These are phyloP conservation scores for Zymoseptoria passerinii DNA, from an alignment of 2,329 filamentous ascomycete species.

Conservation along the genomic window DNA sequence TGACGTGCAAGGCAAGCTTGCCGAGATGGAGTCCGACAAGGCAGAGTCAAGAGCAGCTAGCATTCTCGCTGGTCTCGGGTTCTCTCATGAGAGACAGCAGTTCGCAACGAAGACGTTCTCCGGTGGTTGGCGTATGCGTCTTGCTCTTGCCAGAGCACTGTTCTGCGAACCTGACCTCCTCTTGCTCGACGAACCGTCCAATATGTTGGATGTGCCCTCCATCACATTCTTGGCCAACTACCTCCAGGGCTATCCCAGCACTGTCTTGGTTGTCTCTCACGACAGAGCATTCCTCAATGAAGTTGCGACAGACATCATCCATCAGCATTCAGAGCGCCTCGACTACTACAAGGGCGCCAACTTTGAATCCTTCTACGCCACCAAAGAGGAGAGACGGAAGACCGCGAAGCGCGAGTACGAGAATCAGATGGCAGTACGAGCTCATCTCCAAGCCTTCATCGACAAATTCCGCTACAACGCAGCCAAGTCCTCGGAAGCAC, in stretches of 20 bases:
- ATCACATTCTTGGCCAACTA: conserved; percentile 97
- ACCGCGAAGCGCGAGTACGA: conserved; percentile 95
- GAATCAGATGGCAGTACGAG: conserved; percentile 90
- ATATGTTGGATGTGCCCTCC: conserved; percentile 99
- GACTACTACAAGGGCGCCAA: conserved; percentile 99
- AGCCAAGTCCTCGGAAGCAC: conserved; percentile 94
- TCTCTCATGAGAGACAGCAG: conserved; percentile 87
- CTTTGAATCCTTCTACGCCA: conserved; percentile 93
- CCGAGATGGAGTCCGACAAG: conserved; percentile 99
- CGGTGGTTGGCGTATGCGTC: conserved; percentile 98
- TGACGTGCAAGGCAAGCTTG: conserved; percentile 82
- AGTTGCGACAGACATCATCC: conserved; percentile 97
- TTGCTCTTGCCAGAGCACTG: conserved; percentile 85
- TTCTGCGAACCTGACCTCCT: conserved; percentile 97
- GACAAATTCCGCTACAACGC: conserved; percentile 99
- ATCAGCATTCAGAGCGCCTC: conserved; percentile 92
- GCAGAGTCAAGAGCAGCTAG: conserved; percentile 91
- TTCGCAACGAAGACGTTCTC: conserved; percentile 96
- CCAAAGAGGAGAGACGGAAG: conserved; percentile 94
- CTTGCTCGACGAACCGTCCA: conserved; percentile 96
- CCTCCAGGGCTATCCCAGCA: conserved; percentile 87
- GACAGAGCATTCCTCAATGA: conserved; percentile 98
- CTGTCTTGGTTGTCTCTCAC: conserved; percentile 93
- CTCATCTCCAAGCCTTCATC: conserved; percentile 94
- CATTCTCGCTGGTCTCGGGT: conserved; percentile 92